Conservation (phyloP, 805 yeast genomes). For the Metschnikowia hibisci region DNA sequence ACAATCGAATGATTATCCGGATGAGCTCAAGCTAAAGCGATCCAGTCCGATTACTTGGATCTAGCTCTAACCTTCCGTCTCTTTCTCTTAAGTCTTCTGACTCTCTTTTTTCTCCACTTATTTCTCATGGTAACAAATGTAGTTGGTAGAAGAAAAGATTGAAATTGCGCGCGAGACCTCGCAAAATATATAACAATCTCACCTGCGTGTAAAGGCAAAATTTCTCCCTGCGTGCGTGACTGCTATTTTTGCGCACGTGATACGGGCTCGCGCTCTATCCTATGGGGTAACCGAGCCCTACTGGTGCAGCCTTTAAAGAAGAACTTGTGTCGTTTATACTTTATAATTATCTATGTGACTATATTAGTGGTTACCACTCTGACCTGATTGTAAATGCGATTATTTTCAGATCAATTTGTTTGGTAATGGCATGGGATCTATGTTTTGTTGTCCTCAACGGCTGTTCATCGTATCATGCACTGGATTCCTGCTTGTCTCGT, state of each 20-base stretch:
- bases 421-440: background rate
- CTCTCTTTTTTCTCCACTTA: conserved; percentile 99
- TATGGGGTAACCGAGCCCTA: conserved; percentile 1
- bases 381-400: no score
- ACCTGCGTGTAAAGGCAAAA: conserved; percentile 24
- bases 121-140: conserved; percentile 66
- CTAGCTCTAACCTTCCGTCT: conserved; percentile 99
- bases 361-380: no score
- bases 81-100: conserved; percentile 99
- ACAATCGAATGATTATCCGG: conserved; percentile 4
- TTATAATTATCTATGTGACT: no score
- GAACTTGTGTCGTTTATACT: no score
- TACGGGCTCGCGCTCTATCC: background rate
- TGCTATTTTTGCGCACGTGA: conserved; percentile 15
- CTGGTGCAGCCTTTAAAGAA: no score
- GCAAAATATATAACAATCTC: conserved; percentile 18
- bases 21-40: conserved; percentile 14
- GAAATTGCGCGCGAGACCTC: conserved; percentile 20
- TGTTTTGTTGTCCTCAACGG: no score
- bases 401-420: no score
- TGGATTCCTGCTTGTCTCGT: background rate
- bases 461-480: background rate
- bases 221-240: conserved; percentile 14
- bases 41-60: conserved; percentile 80
- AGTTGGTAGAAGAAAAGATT: conserved; percentile 16